These are phyloP conservation scores for Fomes fomentarius DNA, from an alignment of 1,284 basidiomycete species.

Conservation along the genomic window DNA sequence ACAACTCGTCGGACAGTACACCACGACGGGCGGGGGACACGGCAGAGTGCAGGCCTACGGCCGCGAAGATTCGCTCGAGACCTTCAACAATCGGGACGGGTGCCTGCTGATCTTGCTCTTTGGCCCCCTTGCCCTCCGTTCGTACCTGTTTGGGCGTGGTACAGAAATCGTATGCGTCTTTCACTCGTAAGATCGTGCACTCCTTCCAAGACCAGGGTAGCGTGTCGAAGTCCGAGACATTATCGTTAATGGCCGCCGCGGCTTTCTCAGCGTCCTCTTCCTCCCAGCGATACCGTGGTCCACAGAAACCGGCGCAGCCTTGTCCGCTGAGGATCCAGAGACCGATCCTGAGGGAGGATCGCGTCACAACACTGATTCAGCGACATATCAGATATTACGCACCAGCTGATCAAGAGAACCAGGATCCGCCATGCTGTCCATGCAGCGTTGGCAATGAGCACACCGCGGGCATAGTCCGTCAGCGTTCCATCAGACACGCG, in stretches of 20 bases:
- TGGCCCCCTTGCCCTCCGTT: conserved; percentile 38
- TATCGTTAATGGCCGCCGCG: conserved; percentile 43
- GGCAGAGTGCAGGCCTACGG: conserved; percentile 59
- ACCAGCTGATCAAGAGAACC: conserved; percentile 71
- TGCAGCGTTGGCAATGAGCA: conserved; percentile 75
- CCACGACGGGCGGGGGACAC: conserved; percentile 56
- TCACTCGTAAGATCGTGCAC: conserved; percentile 68
- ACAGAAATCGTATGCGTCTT: conserved; percentile 82
- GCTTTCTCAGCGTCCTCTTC: conserved; percentile 72
- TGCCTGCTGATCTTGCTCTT: conserved; percentile 29
- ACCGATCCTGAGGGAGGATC: conserved; percentile 52
- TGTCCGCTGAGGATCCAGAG: conserved; percentile 78
- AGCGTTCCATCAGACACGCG: conserved; percentile 60
- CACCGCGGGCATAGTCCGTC: conserved; percentile 71
- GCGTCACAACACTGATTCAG: background rate
- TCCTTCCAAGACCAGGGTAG: conserved; percentile 80
- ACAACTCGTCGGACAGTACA: conserved; percentile 62
- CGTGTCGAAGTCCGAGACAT: conserved; percentile 51
- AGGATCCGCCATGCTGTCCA: conserved; percentile 75
- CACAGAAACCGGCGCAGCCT: conserved; percentile 78
- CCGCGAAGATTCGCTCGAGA: conserved; percentile 69
- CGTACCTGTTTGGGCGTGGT: conserved; percentile 51
- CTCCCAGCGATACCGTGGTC: conserved; percentile 81
- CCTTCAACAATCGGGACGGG: conserved; percentile 51
- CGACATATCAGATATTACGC: conserved; percentile 29